Evolutionary conservation across 257 asterid species (phyloP).

Genomic region (Scutellaria barbata): DNA sequence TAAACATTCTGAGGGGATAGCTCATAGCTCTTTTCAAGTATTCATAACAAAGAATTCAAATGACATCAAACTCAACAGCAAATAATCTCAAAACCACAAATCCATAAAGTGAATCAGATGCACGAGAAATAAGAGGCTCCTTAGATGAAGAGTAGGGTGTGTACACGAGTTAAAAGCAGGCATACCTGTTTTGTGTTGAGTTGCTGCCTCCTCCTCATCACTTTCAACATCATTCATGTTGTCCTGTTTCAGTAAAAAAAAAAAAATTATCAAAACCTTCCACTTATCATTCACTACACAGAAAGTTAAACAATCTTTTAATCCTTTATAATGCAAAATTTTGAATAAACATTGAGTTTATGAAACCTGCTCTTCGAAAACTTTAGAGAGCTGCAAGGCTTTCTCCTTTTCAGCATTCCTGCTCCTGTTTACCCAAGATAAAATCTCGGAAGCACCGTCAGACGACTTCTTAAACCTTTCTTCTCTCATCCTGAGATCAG

Average conservation of each 20-base stretch:
- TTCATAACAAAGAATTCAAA: constrained; percentile 29
- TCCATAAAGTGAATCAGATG: constrained; percentile 1
- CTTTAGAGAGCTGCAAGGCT: constrained; percentile 78
- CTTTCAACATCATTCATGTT: constrained; percentile 76
- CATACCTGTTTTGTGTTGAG: constrained; percentile 56
- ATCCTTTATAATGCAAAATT: constrained; percentile 14
- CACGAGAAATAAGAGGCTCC: constrained; percentile 8
- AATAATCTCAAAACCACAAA: constrained; percentile 15
- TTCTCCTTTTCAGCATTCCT: constrained; percentile 74
- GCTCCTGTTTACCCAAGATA: constrained; percentile 82
- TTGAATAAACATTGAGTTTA: constrained; percentile 5
- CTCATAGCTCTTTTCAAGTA: not conserved
- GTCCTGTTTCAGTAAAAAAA: constrained; percentile 63
- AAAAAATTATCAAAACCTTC: constrained; percentile 20
- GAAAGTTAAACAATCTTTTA: constrained; percentile 17
- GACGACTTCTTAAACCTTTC: constrained; percentile 73
- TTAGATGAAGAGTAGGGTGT: not conserved
- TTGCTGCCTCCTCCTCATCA: constrained; percentile 73
- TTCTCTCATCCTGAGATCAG: constrained; percentile 71
- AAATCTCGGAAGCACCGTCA: constrained; percentile 80
- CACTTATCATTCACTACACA: constrained; percentile 14
- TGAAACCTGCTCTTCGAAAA: constrained; percentile 92
- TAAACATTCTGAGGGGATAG: not conserved
- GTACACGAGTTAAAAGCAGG: constrained; percentile 27
- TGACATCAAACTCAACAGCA: constrained; percentile 19